These are phyloP conservation scores for Apophysomyces variabilis DNA, from an alignment of 371 early-diverging fungal genomes.

Conservation along the genomic window DNA sequence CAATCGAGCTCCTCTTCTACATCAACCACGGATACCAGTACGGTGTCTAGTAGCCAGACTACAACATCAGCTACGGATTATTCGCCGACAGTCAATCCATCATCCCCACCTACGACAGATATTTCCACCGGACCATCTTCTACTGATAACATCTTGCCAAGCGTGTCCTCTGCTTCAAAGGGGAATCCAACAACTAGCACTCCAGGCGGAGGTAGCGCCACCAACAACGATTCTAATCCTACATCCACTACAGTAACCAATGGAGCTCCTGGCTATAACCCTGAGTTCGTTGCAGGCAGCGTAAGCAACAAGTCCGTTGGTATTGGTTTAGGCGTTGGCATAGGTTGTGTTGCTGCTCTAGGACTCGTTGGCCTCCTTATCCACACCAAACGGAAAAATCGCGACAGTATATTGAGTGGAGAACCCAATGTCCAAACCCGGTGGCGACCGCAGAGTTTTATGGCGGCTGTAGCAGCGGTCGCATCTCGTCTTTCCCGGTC, in stretches of 20 bases:
- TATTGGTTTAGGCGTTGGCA: slow-evolving; percentile 17
- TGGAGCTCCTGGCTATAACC: not conserved
- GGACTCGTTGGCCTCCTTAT: slow-evolving; percentile 11
- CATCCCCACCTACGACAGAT: no score
- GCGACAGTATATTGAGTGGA: not conserved
- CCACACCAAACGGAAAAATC: not conserved
- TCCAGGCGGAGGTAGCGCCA: not conserved
- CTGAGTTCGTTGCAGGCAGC: slow-evolving; percentile 9
- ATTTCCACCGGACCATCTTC: not conserved
- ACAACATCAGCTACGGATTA: no score
- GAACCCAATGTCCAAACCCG: slow-evolving; percentile 10
- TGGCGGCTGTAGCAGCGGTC: slow-evolving; percentile 11
- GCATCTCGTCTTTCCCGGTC: slow-evolving; percentile 6
- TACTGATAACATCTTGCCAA: not conserved
- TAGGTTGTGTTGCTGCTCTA: slow-evolving; percentile 16
- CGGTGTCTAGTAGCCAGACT: no score
- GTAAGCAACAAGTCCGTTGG: slow-evolving; percentile 7
- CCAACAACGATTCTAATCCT: not conserved
- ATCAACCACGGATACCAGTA: no score
- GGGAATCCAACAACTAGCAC: slow-evolving; percentile 1
- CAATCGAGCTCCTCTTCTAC: no score
- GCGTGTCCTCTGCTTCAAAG: not conserved
- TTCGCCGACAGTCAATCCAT: no score
- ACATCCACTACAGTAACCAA: not conserved
- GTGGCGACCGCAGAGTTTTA: slow-evolving; percentile 20